Conservation (phyloP, 495 filamentous ascomycete genomes). For the Trichoderma reesei region DNA sequence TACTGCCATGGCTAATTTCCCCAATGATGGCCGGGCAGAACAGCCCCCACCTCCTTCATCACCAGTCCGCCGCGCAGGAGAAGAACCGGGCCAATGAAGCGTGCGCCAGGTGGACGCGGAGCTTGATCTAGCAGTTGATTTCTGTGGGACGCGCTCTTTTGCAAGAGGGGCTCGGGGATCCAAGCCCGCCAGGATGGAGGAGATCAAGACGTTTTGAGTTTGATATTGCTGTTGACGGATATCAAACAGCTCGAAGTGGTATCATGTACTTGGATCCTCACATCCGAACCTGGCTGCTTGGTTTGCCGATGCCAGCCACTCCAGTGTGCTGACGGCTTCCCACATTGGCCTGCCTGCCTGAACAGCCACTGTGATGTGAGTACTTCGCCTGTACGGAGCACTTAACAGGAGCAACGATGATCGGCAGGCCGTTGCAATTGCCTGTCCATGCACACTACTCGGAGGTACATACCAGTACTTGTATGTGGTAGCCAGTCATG, state of each 20-base stretch:
- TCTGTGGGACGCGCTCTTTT: conserved; percentile 5
- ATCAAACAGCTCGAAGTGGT: no score
- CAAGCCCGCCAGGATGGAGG: no score
- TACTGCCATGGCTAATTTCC: conserved; percentile 1
- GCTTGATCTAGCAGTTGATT: background rate
- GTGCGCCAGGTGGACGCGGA: background rate
- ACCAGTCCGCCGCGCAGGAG: background rate
- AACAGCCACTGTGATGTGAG: background rate
- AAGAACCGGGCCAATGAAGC: conserved; percentile 4
- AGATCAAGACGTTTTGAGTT: background rate
- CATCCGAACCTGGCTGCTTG: no score
- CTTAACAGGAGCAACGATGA: background rate
- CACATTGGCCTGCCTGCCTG: background rate
- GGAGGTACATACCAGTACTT: background rate
- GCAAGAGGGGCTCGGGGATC: background rate
- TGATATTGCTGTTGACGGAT: background rate
- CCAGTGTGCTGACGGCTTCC: background rate
- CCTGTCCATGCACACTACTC: background rate
- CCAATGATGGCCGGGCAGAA: background rate
- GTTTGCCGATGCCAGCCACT: no score
- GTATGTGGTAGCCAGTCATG: no score
- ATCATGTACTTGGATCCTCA: no score
- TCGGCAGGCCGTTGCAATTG: background rate
- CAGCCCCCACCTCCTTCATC: conserved; percentile 4
- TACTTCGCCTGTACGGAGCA: background rate